A percentile compares a stretch with the other conserved stretches of the same genome.
Conservation (phyloP, 2,329 filamentous ascomycete genomes). For the Volutella citrinella region DNA sequence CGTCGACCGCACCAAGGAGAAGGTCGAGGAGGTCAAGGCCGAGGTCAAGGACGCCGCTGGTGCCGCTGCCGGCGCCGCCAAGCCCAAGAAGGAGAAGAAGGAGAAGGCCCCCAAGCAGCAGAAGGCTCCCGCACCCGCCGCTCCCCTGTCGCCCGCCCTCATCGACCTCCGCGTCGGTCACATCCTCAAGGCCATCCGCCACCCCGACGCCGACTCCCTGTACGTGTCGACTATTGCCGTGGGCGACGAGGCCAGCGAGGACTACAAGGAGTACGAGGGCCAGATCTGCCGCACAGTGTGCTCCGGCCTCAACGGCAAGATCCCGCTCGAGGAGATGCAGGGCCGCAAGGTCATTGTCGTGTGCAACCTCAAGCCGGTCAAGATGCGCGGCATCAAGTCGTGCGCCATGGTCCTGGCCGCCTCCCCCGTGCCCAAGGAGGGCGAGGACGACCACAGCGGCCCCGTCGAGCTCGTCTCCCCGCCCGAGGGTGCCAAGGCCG, state of each 20-base stretch:
- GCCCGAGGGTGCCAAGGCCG: conserved; percentile 73
- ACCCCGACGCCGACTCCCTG: conserved; percentile 94
- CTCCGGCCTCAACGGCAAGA: conserved; percentile 89
- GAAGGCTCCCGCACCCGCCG: conserved; percentile 64
- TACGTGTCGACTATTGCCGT: conserved; percentile 95
- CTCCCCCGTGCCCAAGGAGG: conserved; percentile 77
- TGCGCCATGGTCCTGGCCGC: conserved; percentile 92
- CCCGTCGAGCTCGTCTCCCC: conserved; percentile 90
- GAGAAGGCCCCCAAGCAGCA: conserved; percentile 78
- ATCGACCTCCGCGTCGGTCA: conserved; percentile 97
- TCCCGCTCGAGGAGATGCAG: conserved; percentile 96
- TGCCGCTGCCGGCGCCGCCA: conserved; percentile 34
- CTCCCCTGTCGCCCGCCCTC: conserved; percentile 75
- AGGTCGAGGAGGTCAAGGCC: conserved; percentile 43
- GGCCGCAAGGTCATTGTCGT: conserved; percentile 92
- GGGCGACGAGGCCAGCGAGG: conserved; percentile 83
- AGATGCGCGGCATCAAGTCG: conserved; percentile 85
- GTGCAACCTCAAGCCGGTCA: conserved; percentile 98
- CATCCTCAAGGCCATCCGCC: conserved; percentile 92
- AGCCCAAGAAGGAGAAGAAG: conserved; percentile 83
- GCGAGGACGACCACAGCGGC: conserved; percentile 82
- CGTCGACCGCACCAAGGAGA: conserved; percentile 60
- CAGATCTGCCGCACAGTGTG: conserved; percentile 93
- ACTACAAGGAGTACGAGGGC: conserved; percentile 88
- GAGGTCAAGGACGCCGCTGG: conserved; percentile 48